A percentile compares a stretch with the other conserved stretches of the same genome.
Conservation (phyloP, 345 rosid genomes). For the Citropsis articulata region DNA sequence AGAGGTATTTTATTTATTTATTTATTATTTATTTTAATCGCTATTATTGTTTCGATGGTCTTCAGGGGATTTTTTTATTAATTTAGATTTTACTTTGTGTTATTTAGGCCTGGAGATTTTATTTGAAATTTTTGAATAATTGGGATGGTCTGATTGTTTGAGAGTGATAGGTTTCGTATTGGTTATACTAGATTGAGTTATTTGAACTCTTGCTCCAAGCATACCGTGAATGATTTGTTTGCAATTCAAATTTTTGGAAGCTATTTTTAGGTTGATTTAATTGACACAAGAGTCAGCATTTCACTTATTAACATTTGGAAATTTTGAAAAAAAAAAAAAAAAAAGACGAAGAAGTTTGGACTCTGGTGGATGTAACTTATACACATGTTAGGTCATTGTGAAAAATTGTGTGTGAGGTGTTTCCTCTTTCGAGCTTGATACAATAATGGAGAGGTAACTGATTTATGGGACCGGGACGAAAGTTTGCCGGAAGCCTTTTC, state of each 20-base stretch:
- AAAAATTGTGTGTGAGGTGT: neutral
- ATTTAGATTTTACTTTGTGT: neutral
- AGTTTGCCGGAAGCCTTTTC: neutral
- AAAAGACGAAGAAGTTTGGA: neutral
- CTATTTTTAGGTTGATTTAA: neutral
- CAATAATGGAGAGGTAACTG: neutral
- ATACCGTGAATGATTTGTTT: neutral
- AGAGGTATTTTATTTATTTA: slow-evolving; percentile 43
- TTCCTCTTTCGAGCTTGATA: neutral
- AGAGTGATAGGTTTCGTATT: neutral
- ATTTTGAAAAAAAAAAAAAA: neutral
- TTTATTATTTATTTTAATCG: neutral
- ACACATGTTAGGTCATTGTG: neutral
- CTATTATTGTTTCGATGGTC: neutral
- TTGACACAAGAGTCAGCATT: neutral
- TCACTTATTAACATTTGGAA: neutral
- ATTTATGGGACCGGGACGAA: neutral
- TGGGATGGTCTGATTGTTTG: neutral
- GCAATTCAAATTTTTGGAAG: neutral
- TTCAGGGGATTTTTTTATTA: too few species aligned
- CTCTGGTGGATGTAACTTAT: neutral
- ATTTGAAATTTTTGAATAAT: neutral
- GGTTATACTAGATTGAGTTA: neutral
- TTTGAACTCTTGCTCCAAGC: neutral
- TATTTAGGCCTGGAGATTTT: neutral